Base-by-base conservation (phyloP, 73 alveolate genomes). In the Urostyla sp. region DNA sequence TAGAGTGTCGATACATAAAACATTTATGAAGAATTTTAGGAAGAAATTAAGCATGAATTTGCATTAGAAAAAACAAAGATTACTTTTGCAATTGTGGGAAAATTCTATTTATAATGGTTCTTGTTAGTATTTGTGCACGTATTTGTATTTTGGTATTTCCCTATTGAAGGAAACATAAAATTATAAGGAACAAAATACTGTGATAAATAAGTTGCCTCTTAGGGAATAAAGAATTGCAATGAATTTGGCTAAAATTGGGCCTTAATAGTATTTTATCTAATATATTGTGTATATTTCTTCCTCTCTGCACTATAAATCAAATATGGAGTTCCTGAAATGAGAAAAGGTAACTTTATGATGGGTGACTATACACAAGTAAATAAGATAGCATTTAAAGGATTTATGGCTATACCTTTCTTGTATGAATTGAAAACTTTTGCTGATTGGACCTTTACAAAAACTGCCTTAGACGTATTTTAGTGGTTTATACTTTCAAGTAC, bases 391-490 rank as follows among this genome's bases (percentile, higher is more conserved):
- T 94, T 91, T 75, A 94, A 91, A 76, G 80, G 83, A 7, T 97
- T 91, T 61, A 89, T 89, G 89, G 88, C 73, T 10, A 90, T 92
- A 27, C 99, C 99, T 8, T 97, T 97, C 84, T 56, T 95, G 63
- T 94, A 76, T 82, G 99, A 97, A 84, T 53, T 97, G 61, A 94
- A 95, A 76, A 90, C 94, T 15, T 82, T 94, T 51, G 90, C 92
- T 36, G 99, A 97, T 82, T 97, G 99, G 99, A 93, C 99, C 11
- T 97, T 97, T 69, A 97, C 99, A 8, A 77, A 92, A 35, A 97
- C 99, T 0, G 83, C 98, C 13, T 84, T 97, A 26, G 98, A 95
- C 67, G 59, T 95, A 6, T 95, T 91, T 90, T 87, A 97, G 72
- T 97, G 99, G 99, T 90, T 95, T 51, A 95, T 92, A 67, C 84